phyloP scores from a whole-genome alignment of 1,139 yeast species.

The Kluyveromyces sp. region DNA sequence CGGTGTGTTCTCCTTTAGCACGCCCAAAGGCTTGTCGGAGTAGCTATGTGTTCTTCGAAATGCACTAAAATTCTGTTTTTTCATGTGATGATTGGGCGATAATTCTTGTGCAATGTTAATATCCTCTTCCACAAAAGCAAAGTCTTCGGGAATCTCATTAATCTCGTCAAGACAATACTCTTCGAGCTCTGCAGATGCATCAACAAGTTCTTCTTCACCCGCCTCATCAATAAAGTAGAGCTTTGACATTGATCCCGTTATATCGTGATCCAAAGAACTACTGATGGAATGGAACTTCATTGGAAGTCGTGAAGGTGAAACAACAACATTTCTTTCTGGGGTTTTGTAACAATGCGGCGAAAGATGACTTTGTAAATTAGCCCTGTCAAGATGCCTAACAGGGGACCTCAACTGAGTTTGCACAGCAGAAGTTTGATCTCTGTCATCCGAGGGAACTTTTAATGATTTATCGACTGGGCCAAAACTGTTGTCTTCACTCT shows the following conservation, averaged over 20 bases:
- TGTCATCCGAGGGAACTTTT: background rate
- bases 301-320: constrained; percentile 22
- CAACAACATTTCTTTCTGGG: background rate
- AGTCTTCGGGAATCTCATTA: constrained; percentile 54
- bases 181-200: constrained; percentile 15
- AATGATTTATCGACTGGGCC: background rate
- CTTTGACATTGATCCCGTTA: constrained; percentile 28
- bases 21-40: constrained; percentile 29
- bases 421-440: constrained; percentile 8
- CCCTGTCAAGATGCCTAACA: background rate
- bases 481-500: background rate
- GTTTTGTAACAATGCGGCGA: background rate
- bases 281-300: constrained; percentile 31
- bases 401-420: constrained; percentile 7
- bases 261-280: constrained; percentile 27
- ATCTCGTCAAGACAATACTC: constrained; percentile 43
- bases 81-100: constrained; percentile 18
- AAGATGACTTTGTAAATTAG: background rate
- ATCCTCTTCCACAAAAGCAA: constrained; percentile 41
- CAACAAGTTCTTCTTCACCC: constrained; percentile 29
- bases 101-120: constrained; percentile 17
- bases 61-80: constrained; percentile 16
- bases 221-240: constrained; percentile 31
- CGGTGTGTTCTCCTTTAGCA: constrained; percentile 28
- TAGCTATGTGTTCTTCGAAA: constrained; percentile 32